Percentiles rank a stretch among this genome's conserved stretches.
phyloP scores from a whole-genome alignment of 2,329 filamentous ascomycete genomes.

The Exserohilum turcica region DNA sequence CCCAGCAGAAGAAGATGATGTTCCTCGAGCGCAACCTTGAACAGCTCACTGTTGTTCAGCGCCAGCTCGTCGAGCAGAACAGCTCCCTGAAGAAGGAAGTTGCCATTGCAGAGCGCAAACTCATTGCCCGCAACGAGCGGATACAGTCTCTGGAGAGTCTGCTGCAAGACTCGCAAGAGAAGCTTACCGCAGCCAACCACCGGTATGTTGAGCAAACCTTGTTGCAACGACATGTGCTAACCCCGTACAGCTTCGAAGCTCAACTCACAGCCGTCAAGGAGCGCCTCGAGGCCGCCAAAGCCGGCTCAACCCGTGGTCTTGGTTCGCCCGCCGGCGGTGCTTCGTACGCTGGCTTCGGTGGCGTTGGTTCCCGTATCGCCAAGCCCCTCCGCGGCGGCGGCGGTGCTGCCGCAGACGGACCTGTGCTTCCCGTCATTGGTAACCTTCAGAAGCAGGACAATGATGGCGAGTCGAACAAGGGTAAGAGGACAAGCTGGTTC shows the following conservation, averaged over 20 bases:
- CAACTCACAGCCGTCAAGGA: slow-evolving; percentile 98
- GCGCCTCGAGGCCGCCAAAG: slow-evolving; percentile 92
- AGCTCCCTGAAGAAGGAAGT: slow-evolving; percentile 96
- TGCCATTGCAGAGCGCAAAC: slow-evolving; percentile 94
- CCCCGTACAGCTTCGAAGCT: slow-evolving; percentile 80
- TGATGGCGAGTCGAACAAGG: slow-evolving; percentile 56
- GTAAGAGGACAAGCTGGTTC: slow-evolving; percentile 76
- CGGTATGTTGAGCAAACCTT: slow-evolving; percentile 66
- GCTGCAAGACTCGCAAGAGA: slow-evolving; percentile 96
- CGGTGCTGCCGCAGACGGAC: slow-evolving; percentile 49
- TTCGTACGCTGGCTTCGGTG: slow-evolving; percentile 69
- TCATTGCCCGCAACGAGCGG: slow-evolving; percentile 94
- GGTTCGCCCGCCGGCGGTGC: slow-evolving; percentile 61
- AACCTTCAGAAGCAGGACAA: slow-evolving; percentile 58
- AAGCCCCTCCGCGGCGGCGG: slow-evolving; percentile 63
- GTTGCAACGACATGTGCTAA: slow-evolving; percentile 8
- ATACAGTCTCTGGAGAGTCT: slow-evolving; percentile 92
- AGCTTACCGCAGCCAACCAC: slow-evolving; percentile 95
- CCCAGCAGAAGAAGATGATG: slow-evolving; percentile 99
- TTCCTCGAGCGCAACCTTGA: slow-evolving; percentile 98
- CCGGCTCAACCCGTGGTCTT: slow-evolving; percentile 84
- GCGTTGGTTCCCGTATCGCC: slow-evolving; percentile 62
- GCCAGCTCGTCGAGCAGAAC: slow-evolving; percentile 98
- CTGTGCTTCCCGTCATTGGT: slow-evolving; percentile 51
- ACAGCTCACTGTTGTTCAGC: slow-evolving; percentile 94